Conservation (phyloP, 2,329 filamentous ascomycete genomes). For the Hypomyces rosellus region DNA sequence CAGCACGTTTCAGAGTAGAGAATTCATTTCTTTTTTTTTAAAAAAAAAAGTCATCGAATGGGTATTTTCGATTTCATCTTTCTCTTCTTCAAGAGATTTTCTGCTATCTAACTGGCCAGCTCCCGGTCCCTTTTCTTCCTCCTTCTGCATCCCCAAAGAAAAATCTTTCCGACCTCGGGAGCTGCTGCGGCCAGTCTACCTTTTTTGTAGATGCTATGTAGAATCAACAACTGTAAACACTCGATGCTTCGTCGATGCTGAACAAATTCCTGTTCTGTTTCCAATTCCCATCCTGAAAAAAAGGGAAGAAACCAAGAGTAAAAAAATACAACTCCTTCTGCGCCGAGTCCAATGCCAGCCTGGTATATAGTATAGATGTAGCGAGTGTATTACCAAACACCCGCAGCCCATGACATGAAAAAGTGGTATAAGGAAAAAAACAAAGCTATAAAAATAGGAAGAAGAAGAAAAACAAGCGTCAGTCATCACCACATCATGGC, state of each 20-base stretch:
- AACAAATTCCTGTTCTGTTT: not conserved
- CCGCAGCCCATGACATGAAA: slow-evolving; percentile 3
- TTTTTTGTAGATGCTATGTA: not conserved
- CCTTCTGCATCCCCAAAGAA: not conserved
- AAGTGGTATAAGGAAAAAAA: not conserved
- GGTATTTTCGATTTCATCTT: not conserved
- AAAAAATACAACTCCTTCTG: slow-evolving; percentile 6
- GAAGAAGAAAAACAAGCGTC: slow-evolving; percentile 4
- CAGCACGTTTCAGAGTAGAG: not conserved
- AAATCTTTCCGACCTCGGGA: not conserved
- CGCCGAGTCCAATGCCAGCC: slow-evolving; percentile 13
- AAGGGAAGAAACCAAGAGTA: too few species aligned
- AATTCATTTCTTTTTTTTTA: not conserved
- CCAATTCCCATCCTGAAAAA: not conserved
- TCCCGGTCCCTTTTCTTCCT: not conserved
- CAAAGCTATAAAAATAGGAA: not conserved
- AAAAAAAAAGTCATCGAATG: slow-evolving; percentile 4
- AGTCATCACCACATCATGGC: slow-evolving; percentile 5
- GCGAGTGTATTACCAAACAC: slow-evolving; percentile 6
- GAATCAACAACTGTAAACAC: not conserved
- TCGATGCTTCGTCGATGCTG: not conserved
- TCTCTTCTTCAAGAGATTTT: not conserved
- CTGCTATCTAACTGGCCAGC: not conserved
- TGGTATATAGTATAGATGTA: slow-evolving; percentile 14
- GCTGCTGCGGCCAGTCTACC: not conserved